Evolutionary conservation across 2,329 filamentous ascomycete genomes (phyloP), one percentile per base, ranked within the genome.

Genomic region (Neocatenulostroma microsporum): DNA sequence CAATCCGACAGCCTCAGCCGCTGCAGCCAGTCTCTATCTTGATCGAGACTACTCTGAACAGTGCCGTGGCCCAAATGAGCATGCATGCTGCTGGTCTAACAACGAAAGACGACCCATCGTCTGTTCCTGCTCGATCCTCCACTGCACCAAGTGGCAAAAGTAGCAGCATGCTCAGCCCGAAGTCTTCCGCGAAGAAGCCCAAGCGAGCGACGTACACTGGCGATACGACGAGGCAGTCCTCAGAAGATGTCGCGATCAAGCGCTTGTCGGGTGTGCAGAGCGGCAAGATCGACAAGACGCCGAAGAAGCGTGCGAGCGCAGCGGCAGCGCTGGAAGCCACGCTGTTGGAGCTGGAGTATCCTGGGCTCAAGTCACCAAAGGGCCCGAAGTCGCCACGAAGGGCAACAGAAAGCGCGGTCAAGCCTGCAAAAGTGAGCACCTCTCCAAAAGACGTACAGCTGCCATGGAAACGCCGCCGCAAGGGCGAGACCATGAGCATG

Each of bases 401-500:
- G 5, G 29, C 21, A 7, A 38, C 36, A 8, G 36, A 38, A 24
- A 15, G 20, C 18, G 28, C 28, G 8, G 8, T 17, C 10, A 12
- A 37, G 3, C 9, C 8, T n/a, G 21, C 17, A 17, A 7, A 23
- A 3, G 15, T 14, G n/a, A 13, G 8, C 9, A 8, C 14, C 11
- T 30, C 27, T 8, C 27, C 30, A 6, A 19, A 37, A 12, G 29
- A 37, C 21, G 25, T 13, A 10, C 21, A 40, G 13, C 37, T 23
- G 9, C 34, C 30, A 9, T 24, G 37, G 26, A 49, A 36, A 28
- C 39, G 41, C n/a, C 40, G 35, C 17, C 41, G 30, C 11, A 48
- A 50, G 21, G 51, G 51, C 25, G 48, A 54, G 40, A 55, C 51
- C 3, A 51, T 55, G 49, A 55, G 51, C 30, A 55, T 55, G 53